phyloP scores from a whole-genome alignment of 1,284 basidiomycete species.

The Neolentinus lepideus region DNA sequence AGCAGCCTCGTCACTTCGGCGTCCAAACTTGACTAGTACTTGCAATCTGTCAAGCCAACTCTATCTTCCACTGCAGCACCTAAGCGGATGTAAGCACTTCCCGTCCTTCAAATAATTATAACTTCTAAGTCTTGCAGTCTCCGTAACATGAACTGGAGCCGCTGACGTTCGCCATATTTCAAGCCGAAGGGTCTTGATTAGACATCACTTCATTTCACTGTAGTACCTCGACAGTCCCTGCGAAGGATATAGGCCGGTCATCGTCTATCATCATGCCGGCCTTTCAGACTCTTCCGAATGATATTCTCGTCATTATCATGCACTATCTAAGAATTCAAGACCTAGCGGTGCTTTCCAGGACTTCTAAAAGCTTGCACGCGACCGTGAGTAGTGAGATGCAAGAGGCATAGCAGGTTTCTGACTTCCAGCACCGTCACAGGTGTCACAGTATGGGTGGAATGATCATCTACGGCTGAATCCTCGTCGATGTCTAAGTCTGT shows the following conservation, averaged over 20 bases:
- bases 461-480: conserved; percentile 40
- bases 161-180: neutral
- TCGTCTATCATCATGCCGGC: neutral
- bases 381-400: conserved; percentile 35
- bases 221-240: neutral
- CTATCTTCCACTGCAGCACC: too few relatives aligned
- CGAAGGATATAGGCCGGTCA: neutral
- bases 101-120: neutral
- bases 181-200: neutral
- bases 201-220: neutral
- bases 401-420: neutral
- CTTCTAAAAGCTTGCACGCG: conserved; percentile 35
- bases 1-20: neutral
- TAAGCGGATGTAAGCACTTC: too few relatives aligned
- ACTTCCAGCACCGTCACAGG: conserved; percentile 27
- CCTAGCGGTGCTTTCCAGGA: conserved; percentile 36
- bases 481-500: conserved; percentile 46
- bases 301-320: conserved; percentile 52
- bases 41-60: too few relatives aligned
- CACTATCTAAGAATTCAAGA: conserved; percentile 37
- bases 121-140: neutral
- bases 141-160: neutral
- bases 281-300: conserved; percentile 34
- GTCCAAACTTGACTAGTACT: neutral
- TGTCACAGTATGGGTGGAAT: conserved; percentile 55